phyloP scores from a whole-genome alignment of 2,329 filamentous ascomycete species.

The Dactylellina parvicollis region DNA sequence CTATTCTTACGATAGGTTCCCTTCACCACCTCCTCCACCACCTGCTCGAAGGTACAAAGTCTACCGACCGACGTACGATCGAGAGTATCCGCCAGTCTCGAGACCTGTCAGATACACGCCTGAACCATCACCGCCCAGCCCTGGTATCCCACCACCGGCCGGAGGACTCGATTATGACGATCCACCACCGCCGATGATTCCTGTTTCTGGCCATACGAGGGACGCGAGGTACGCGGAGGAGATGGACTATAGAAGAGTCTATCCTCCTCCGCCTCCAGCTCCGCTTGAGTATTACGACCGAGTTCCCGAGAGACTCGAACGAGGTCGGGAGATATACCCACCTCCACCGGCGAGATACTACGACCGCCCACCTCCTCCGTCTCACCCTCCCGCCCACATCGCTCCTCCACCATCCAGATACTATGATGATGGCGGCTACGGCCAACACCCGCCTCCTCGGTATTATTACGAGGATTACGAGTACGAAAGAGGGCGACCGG shows the following conservation, averaged over 20 bases:
- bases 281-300: slow-evolving; percentile 36
- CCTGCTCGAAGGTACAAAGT: slow-evolving; percentile 27
- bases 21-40: slow-evolving; percentile 32
- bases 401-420: slow-evolving; percentile 18
- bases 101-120: slow-evolving; percentile 12
- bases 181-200: slow-evolving; percentile 17
- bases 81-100: slow-evolving; percentile 16
- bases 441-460: slow-evolving; percentile 7
- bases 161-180: slow-evolving; percentile 50
- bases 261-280: slow-evolving; percentile 18
- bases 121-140: background rate
- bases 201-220: slow-evolving; percentile 33
- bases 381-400: background rate
- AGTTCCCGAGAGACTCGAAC: slow-evolving; percentile 32
- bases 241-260: slow-evolving; percentile 31
- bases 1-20: slow-evolving; percentile 36
- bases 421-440: slow-evolving; percentile 22
- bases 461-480: slow-evolving; percentile 48
- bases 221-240: slow-evolving; percentile 30
- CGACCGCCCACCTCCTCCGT: slow-evolving; percentile 19
- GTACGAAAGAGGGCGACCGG: slow-evolving; percentile 19
- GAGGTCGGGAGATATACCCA: slow-evolving; percentile 37
- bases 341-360: slow-evolving; percentile 36
- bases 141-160: slow-evolving; percentile 28
- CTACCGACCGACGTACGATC: slow-evolving; percentile 32